Conservation (phyloP, 2,329 filamentous ascomycete genomes). For the Pseudophaeomoniella oleicola region DNA sequence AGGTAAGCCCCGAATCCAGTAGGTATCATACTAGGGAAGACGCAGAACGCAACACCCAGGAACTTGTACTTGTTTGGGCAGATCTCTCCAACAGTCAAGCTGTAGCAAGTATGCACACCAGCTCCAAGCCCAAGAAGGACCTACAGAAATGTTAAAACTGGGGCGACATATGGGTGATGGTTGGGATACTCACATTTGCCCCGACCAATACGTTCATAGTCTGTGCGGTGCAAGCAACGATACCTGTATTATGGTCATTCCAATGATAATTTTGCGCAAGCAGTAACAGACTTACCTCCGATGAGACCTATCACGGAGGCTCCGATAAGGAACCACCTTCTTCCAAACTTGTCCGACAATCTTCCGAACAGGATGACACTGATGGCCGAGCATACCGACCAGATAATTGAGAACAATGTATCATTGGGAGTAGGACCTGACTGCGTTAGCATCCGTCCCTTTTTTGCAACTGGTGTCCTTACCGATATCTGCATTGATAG, state of each 20-base stretch:
- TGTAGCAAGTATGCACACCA: slow-evolving; percentile 4
- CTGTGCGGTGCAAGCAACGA: slow-evolving; percentile 16
- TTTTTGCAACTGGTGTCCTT: not conserved
- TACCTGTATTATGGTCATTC: slow-evolving; percentile 6
- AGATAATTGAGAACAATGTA: slow-evolving; percentile 7
- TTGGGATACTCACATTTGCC: slow-evolving; percentile 7
- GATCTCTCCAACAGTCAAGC: slow-evolving; percentile 5
- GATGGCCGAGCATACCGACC: slow-evolving; percentile 5
- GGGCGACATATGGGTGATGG: slow-evolving; percentile 2
- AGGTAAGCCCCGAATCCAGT: slow-evolving; percentile 8
- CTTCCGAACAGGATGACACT: slow-evolving; percentile 7
- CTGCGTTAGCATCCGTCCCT: not conserved
- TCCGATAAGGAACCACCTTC: slow-evolving; percentile 7
- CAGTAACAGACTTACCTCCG: slow-evolving; percentile 3
- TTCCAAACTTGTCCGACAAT: slow-evolving; percentile 8
- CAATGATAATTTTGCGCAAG: not conserved
- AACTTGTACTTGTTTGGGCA: slow-evolving; percentile 5
- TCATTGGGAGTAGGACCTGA: slow-evolving; percentile 4
- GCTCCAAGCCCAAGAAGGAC: not conserved
- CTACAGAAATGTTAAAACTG: not conserved
- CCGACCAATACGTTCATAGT: slow-evolving; percentile 17
- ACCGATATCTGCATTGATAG: slow-evolving; percentile 8
- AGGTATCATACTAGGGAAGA: slow-evolving; percentile 5
- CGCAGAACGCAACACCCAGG: slow-evolving; percentile 2
- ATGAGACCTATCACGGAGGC: slow-evolving; percentile 5